Evolutionary conservation across 2,329 filamentous ascomycete genomes (phyloP), one percentile per base, ranked within the genome.

Genomic region (Stylonectria norvegica): DNA sequence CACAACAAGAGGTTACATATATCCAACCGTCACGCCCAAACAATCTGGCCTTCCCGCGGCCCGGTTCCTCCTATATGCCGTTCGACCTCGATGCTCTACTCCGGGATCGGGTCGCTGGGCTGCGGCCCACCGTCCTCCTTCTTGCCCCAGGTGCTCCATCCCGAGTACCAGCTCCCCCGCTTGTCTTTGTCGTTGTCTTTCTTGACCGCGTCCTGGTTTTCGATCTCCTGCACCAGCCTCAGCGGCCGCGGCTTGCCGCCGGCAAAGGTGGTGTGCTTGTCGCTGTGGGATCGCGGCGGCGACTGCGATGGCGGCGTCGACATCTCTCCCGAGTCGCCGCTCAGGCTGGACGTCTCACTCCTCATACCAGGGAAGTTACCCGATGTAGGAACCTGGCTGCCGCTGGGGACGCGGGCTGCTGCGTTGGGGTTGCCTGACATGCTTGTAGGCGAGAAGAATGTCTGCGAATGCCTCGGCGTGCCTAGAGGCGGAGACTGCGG

Each of bases 161-260:
- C 78, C 42, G 83, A 75, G 45, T 65, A 66, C 81, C 81, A 85
- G 61, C 79, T 84, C 15, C 72, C 69, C 34, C 81, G 69, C 68
- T 83, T 84, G n/a, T n/a, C n/a, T n/a, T n/a, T n/a, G n/a, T n/a
- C n/a, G 56, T 75, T 76, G 38, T 66, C 60, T 53, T 73, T 71
- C 45, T 73, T 71, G 45, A 70, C 65, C 3, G 59, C 60, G 36
- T 78, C 76, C 16, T 67, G 63, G 50, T 84, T 84, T 67, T 95
- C 88, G 50, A 84, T 84, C 67, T 95, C 88, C 65, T 93, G 86
- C 33, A 97, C 89, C 20, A 98, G 74, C 12, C 91, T 78, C 50
- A 98, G 70, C 5, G 91, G 91, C 23, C 90, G 78, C 43, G 94
- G 82, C 65, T 93, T 93, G 31, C 80, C 80, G 4, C 77, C 78